Evolutionary conservation across 805 yeast genomes (phyloP).

Genomic region (Pichia membranifaciens): DNA sequence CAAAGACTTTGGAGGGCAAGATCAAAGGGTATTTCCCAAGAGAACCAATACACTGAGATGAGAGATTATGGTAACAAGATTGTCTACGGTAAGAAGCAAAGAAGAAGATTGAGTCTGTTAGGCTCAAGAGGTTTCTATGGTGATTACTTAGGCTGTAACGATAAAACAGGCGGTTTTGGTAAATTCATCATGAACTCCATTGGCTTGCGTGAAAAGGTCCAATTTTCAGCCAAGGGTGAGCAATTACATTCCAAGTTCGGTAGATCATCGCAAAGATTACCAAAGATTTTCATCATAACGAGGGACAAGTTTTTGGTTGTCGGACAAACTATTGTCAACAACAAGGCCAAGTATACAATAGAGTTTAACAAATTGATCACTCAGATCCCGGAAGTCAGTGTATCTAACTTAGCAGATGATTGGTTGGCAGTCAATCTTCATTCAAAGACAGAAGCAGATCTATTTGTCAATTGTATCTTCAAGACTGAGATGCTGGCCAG

Average conservation of each 20-base stretch:
- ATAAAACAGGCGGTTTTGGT: slow-evolving; percentile 63
- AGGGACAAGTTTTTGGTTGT: slow-evolving; percentile 56
- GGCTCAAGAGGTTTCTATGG: slow-evolving; percentile 91
- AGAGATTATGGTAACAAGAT: slow-evolving; percentile 78
- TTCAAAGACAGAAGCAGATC: slow-evolving; percentile 61
- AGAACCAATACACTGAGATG: slow-evolving; percentile 69
- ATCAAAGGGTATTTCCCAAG: slow-evolving; percentile 47
- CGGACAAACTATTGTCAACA: slow-evolving; percentile 62
- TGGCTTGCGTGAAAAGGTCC: slow-evolving; percentile 63
- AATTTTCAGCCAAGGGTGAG: slow-evolving; percentile 80
- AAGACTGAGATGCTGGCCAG: slow-evolving; percentile 86
- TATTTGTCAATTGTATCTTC: slow-evolving; percentile 71
- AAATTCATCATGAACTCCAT: slow-evolving; percentile 63
- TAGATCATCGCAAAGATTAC: slow-evolving; percentile 75
- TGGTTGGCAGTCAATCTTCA: slow-evolving; percentile 75
- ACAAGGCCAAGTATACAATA: slow-evolving; percentile 45
- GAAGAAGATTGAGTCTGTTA: slow-evolving; percentile 79
- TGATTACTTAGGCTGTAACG: slow-evolving; percentile 87
- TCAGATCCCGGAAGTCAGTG: slow-evolving; percentile 53
- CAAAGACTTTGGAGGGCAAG: slow-evolving; percentile 81
- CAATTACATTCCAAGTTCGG: slow-evolving; percentile 83
- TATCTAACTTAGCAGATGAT: slow-evolving; percentile 81
- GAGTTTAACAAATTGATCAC: slow-evolving; percentile 61
- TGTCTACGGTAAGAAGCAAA: slow-evolving; percentile 72
- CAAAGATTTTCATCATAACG: slow-evolving; percentile 69